phyloP scores from a whole-genome alignment of 2,329 filamentous ascomycete genomes.

The Parascedosporium putredinis region DNA sequence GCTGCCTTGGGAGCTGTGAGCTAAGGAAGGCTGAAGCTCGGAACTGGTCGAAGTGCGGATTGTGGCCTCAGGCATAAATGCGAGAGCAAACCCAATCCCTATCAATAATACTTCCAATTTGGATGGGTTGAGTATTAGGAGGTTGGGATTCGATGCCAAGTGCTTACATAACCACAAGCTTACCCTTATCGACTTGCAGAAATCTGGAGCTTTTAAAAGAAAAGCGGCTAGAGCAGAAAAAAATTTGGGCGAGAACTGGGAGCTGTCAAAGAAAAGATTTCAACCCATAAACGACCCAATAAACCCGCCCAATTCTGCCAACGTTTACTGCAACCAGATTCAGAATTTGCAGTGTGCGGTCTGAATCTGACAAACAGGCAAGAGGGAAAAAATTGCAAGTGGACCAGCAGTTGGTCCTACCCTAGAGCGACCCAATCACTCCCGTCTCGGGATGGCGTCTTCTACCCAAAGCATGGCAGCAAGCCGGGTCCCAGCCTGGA shows the following conservation, averaged over 20 bases:
- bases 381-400: slow-evolving; percentile 3
- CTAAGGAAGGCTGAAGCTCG: slow-evolving; percentile 5
- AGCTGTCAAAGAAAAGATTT: not conserved
- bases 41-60: not conserved
- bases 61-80: slow-evolving; percentile 1
- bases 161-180: not conserved
- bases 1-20: slow-evolving; percentile 8
- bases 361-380: not conserved
- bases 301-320: not conserved
- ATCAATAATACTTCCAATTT: too few relatives aligned
- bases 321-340: not conserved
- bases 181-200: not conserved
- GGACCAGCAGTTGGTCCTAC: slow-evolving; percentile 4
- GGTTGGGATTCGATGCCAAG: too few relatives aligned
- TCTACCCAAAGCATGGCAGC: slow-evolving; percentile 30
- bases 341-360: too few relatives aligned
- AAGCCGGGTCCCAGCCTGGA: slow-evolving; percentile 46
- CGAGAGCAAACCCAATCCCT: not conserved
- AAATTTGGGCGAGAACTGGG: slow-evolving; percentile 2
- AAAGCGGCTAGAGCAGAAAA: slow-evolving; percentile 1
- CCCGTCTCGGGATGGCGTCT: slow-evolving; percentile 28
- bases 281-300: not conserved
- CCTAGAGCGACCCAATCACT: slow-evolving; percentile 13
- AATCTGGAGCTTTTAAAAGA: not conserved
- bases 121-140: too few relatives aligned